Conservation (phyloP, 306 rosid species). For the Trifolium repens region DNA sequence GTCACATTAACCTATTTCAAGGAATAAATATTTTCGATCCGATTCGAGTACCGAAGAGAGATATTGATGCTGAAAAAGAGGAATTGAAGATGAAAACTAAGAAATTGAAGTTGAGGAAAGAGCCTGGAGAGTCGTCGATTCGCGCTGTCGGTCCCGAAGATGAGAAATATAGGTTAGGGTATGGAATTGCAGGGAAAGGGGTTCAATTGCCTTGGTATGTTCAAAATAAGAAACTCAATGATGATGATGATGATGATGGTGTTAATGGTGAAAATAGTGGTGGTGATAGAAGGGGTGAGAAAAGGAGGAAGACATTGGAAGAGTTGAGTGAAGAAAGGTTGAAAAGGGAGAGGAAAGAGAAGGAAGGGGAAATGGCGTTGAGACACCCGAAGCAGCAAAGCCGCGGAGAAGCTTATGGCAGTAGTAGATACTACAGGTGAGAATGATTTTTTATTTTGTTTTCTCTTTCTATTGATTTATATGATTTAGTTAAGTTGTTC, state of each 20-base stretch:
- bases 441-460: not conserved
- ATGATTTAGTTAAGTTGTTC: not conserved
- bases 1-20: slow-evolving; percentile 81
- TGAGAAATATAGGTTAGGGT: slow-evolving; percentile 86
- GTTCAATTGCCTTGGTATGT: slow-evolving; percentile 92
- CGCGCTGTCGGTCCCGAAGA: slow-evolving; percentile 71
- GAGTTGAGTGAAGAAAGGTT: slow-evolving; percentile 83
- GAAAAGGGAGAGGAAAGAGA: slow-evolving; percentile 78
- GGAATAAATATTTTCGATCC: slow-evolving; percentile 90
- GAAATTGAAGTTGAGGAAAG: slow-evolving; percentile 63
- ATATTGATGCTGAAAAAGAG: slow-evolving; percentile 43
- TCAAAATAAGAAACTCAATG: slow-evolving; percentile 52
- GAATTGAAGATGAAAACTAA: slow-evolving; percentile 50
- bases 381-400: slow-evolving; percentile 41
- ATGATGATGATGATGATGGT: slow-evolving; percentile 32
- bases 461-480: not conserved
- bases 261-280: slow-evolving; percentile 26
- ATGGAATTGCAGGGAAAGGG: slow-evolving; percentile 88
- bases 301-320: slow-evolving; percentile 70
- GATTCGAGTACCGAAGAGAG: slow-evolving; percentile 47
- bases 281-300: slow-evolving; percentile 42
- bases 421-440: slow-evolving; percentile 58
- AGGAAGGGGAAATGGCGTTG: slow-evolving; percentile 76
- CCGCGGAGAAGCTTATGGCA: slow-evolving; percentile 39
- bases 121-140: slow-evolving; percentile 46